A percentile compares a stretch with the other conserved stretches of the same genome.
These are phyloP conservation scores for Fusarium buharicum DNA, from an alignment of 2,329 filamentous ascomycete genomes.

Conservation along the genomic window DNA sequence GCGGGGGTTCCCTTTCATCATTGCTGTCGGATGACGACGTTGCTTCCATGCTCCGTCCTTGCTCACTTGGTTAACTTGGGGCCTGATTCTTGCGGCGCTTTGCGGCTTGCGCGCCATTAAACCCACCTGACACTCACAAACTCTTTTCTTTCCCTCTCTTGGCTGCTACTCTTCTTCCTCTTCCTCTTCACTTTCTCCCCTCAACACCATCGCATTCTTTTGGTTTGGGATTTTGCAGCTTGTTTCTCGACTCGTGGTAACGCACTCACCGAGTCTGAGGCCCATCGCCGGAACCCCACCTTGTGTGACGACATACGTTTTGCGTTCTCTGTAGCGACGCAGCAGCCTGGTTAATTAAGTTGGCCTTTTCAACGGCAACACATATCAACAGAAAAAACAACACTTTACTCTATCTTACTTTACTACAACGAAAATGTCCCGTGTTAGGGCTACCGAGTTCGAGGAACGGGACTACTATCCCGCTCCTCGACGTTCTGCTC, in stretches of 20 bases:
- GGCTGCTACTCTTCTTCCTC: slow-evolving; percentile 19
- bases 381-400: slow-evolving; percentile 8
- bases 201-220: slow-evolving; percentile 35
- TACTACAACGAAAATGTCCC: slow-evolving; percentile 41
- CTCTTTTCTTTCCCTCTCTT: slow-evolving; percentile 29
- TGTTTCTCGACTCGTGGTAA: slow-evolving; percentile 18
- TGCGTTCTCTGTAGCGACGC: slow-evolving; percentile 18
- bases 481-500: slow-evolving; percentile 50
- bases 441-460: slow-evolving; percentile 52
- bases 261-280: slow-evolving; percentile 29
- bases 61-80: slow-evolving; percentile 29
- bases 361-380: slow-evolving; percentile 17
- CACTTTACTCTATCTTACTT: background rate
- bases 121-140: slow-evolving; percentile 44
- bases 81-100: slow-evolving; percentile 41
- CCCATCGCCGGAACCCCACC: slow-evolving; percentile 30
- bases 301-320: slow-evolving; percentile 34
- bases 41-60: slow-evolving; percentile 41
- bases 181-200: slow-evolving; percentile 9
- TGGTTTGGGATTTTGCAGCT: slow-evolving; percentile 19
- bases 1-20: slow-evolving; percentile 42
- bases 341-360: slow-evolving; percentile 28
- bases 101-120: slow-evolving; percentile 43
- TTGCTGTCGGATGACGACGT: slow-evolving; percentile 48
- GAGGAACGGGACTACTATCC: slow-evolving; percentile 60